Percentiles rank a stretch among this genome's conserved stretches.
These are phyloP conservation scores for Scutellaria barbata DNA, from an alignment of 257 asterid genomes.

Conservation along the genomic window DNA sequence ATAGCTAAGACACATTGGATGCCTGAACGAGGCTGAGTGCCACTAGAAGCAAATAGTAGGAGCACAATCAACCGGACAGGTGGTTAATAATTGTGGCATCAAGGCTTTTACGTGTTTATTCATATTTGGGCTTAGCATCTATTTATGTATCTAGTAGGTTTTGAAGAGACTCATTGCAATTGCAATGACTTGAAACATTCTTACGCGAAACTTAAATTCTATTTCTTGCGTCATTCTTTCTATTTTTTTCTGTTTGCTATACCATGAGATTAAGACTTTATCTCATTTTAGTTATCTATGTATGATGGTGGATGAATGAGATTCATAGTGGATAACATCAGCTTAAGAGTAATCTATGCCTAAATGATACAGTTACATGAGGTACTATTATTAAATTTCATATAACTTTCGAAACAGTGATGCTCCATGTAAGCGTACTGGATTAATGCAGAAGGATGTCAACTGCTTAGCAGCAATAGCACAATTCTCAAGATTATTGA, in stretches of 20 bases:
- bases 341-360: neutral
- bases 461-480: conserved; percentile 1
- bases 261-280: neutral
- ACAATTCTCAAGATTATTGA: conserved; percentile 17
- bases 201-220: neutral
- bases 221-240: neutral
- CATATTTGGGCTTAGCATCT: conserved; percentile 5
- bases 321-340: neutral
- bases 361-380: neutral
- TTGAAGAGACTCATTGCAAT: neutral
- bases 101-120: conserved; percentile 8
- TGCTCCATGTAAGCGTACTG: neutral
- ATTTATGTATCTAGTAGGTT: neutral
- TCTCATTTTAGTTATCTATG: neutral
- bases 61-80: neutral
- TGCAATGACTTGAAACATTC: neutral
- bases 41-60: conserved; percentile 14
- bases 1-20: conserved; percentile 21
- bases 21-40: neutral
- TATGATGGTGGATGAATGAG: neutral
- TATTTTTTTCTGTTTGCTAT: neutral
- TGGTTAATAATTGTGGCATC: neutral
- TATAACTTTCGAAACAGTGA: neutral
- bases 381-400: neutral
- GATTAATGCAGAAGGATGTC: conserved; percentile 2